Conservation (phyloP, 2,329 filamentous ascomycete species). For the Claviceps quebecensis region DNA sequence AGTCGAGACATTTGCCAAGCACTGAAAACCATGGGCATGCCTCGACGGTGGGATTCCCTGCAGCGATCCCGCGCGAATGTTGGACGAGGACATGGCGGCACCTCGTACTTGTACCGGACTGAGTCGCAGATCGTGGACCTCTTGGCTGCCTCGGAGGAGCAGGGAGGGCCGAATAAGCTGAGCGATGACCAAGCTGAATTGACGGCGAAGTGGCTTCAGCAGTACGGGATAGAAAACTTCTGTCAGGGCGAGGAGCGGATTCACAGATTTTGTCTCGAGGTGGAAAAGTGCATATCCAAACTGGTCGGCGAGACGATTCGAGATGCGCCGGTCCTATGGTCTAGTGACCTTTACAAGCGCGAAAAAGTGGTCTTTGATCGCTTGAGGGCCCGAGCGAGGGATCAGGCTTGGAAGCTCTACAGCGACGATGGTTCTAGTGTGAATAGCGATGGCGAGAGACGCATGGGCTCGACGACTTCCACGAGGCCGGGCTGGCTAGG, state of each 20-base stretch:
- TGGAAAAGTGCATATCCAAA: conserved; percentile 74
- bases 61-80: conserved; percentile 34
- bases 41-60: conserved; percentile 40
- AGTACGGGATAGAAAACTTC: conserved; percentile 77
- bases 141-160: conserved; percentile 65
- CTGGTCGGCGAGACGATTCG: conserved; percentile 72
- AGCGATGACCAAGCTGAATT: conserved; percentile 90
- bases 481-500: conserved; percentile 37
- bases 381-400: conserved; percentile 27
- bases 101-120: conserved; percentile 61
- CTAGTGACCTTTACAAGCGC: conserved; percentile 72
- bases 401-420: conserved; percentile 25
- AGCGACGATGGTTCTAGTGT: conserved; percentile 38
- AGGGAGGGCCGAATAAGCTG: conserved; percentile 86
- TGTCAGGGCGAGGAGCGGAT: conserved; percentile 91
- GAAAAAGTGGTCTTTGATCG: conserved; percentile 53
- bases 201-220: conserved; percentile 68
- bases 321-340: conserved; percentile 81
- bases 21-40: conserved; percentile 75
- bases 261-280: conserved; percentile 82
- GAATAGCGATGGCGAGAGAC: conserved; percentile 39
- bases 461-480: conserved; percentile 25
- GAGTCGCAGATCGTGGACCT: conserved; percentile 80
- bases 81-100: conserved; percentile 30
- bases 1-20: conserved; percentile 76